Conservation (phyloP, 345 rosid genomes). For the Eucalyptus erythrocorys region DNA sequence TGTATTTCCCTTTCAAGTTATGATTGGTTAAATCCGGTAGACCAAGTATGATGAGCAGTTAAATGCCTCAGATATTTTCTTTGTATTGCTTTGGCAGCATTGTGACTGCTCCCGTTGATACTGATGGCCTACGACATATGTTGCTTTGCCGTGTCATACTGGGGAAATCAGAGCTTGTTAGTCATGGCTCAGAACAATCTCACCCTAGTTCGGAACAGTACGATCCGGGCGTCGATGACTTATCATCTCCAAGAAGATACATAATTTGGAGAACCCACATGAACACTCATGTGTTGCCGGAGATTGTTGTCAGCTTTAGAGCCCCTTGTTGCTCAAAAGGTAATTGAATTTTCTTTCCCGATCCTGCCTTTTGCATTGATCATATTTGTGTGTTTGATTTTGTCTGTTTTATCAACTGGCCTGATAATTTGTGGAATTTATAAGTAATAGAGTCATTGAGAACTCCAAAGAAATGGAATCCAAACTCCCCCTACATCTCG, state of each 20-base stretch:
- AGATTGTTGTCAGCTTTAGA: neutral
- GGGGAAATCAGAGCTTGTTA: slow-evolving; percentile 57
- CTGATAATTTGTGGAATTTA: neutral
- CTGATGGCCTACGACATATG: slow-evolving; percentile 53
- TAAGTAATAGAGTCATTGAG: slow-evolving; percentile 15
- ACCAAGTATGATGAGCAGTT: neutral
- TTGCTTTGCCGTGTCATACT: slow-evolving; percentile 39
- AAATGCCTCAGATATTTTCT: neutral
- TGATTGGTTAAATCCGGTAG: neutral
- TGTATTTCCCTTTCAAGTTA: neutral
- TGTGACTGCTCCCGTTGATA: slow-evolving; percentile 18
- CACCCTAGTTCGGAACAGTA: neutral
- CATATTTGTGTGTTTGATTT: neutral
- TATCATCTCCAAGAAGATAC: neutral
- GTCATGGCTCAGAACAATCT: slow-evolving; percentile 32
- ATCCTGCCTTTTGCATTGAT: neutral
- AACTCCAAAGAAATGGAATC: slow-evolving; percentile 15
- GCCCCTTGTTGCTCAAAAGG: neutral
- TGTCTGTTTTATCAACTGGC: neutral
- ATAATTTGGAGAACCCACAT: slow-evolving; percentile 3
- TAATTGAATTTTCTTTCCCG: neutral
- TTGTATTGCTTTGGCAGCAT: neutral
- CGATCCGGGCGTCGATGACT: slow-evolving; percentile 6
- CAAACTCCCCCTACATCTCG: slow-evolving; percentile 82
- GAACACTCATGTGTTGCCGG: slow-evolving; percentile 11